phyloP scores from a whole-genome alignment of 2,329 filamentous ascomycete species.

The Talaromyces rugulosus region DNA sequence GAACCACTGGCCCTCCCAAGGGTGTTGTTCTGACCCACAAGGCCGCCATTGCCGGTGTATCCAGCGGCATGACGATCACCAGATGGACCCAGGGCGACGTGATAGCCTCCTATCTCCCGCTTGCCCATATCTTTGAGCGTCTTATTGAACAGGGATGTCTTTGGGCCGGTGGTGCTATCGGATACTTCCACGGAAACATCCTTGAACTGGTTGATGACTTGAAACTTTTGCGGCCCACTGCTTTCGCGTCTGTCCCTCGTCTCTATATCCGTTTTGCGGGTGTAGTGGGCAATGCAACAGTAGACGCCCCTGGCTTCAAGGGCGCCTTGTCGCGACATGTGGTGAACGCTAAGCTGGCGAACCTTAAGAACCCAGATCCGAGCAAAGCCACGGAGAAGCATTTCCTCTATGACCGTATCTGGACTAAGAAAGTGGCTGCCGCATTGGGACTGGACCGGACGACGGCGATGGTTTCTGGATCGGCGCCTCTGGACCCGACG shows the following conservation, averaged over 20 bases:
- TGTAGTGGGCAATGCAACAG: conserved; percentile 72
- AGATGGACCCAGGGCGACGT: conserved; percentile 55
- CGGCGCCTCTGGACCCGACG: conserved; percentile 81
- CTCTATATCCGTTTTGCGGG: conserved; percentile 87
- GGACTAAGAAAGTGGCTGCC: conserved; percentile 80
- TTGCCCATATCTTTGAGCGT: conserved; percentile 92
- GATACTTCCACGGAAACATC: conserved; percentile 93
- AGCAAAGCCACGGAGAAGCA: conserved; percentile 65
- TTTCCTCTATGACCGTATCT: conserved; percentile 62
- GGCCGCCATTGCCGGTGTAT: conserved; percentile 71
- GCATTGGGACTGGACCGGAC: conserved; percentile 75
- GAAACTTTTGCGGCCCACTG: conserved; percentile 77
- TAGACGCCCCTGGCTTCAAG: conserved; percentile 74
- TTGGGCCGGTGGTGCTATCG: conserved; percentile 68
- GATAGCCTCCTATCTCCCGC: conserved; percentile 80
- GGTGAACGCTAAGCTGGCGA: conserved; percentile 73
- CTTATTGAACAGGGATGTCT: conserved; percentile 73
- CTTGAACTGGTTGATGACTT: conserved; percentile 82
- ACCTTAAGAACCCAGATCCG: conserved; percentile 63
- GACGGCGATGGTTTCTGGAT: conserved; percentile 76
- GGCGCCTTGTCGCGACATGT: conserved; percentile 77
- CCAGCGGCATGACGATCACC: conserved; percentile 50
- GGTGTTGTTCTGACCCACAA: conserved; percentile 70
- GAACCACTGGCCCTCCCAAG: conserved; percentile 61
- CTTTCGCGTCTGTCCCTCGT: conserved; percentile 83